Percentiles rank a stretch among this genome's conserved stretches.
phyloP scores from a whole-genome alignment of 768 basidiomycete genomes.

The Collybia mongolica region DNA sequence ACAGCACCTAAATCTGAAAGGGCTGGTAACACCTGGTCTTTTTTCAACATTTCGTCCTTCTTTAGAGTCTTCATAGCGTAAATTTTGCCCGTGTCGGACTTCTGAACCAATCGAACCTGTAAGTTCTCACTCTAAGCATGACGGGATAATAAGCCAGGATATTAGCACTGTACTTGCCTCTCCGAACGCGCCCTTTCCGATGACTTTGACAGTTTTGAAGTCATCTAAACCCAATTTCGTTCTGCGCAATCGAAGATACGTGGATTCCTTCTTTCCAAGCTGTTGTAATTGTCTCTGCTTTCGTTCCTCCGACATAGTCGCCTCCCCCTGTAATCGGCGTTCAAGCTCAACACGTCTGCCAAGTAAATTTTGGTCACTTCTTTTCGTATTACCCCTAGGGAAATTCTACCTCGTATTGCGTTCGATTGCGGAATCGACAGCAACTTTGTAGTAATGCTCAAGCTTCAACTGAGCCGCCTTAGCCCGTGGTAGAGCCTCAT shows the following conservation, averaged over 20 bases:
- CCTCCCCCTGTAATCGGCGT: conserved; percentile 70
- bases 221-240: conserved; percentile 90
- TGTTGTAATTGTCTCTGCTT: conserved; percentile 82
- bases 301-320: conserved; percentile 74
- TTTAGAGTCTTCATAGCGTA: conserved; percentile 98
- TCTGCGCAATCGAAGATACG: conserved; percentile 82
- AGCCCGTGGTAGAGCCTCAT: conserved; percentile 77
- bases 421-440: conserved; percentile 93
- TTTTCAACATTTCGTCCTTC: conserved; percentile 99
- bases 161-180: conserved; percentile 55
- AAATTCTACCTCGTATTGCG: conserved; percentile 77
- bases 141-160: too few relatives aligned
- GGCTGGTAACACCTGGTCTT: conserved; percentile 73
- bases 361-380: background rate
- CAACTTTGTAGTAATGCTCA: conserved; percentile 96
- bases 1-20: background rate
- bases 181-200: conserved; percentile 98
- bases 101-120: conserved; percentile 90
- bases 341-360: conserved; percentile 85
- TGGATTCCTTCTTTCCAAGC: conserved; percentile 85
- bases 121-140: conserved; percentile 3
- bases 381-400: background rate
- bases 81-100: conserved; percentile 94
- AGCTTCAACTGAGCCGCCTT: conserved; percentile 93
- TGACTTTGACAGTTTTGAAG: conserved; percentile 97